These are phyloP conservation scores for Nasturtium officinale DNA, from an alignment of 345 rosid genomes.

Conservation along the genomic window DNA sequence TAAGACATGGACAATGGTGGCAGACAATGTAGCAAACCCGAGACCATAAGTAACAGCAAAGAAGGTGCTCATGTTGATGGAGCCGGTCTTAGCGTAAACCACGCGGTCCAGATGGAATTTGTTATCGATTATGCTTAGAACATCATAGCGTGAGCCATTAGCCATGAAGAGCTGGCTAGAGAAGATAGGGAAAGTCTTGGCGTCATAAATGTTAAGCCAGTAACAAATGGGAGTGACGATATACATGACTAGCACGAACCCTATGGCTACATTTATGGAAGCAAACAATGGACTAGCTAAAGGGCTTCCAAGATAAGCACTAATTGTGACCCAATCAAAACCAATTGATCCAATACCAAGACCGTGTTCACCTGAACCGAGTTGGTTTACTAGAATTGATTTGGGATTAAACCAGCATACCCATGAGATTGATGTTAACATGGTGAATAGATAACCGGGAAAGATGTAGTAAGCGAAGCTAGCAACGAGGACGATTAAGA, in stretches of 20 bases:
- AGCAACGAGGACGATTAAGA: conserved; percentile 55
- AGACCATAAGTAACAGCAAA: conserved; percentile 83
- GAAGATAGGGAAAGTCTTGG: conserved; percentile 75
- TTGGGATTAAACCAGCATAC: conserved; percentile 75
- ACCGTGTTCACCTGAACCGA: conserved; percentile 77
- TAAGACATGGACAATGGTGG: conserved; percentile 71
- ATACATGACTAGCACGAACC: conserved; percentile 68
- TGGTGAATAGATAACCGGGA: conserved; percentile 66
- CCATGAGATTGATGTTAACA: conserved; percentile 71
- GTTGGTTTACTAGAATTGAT: conserved; percentile 67
- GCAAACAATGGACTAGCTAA: conserved; percentile 91
- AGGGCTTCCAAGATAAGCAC: conserved; percentile 78
- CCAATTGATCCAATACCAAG: conserved; percentile 78
- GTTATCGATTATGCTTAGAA: conserved; percentile 54
- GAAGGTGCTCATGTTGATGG: conserved; percentile 66
- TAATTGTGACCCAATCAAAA: conserved; percentile 77
- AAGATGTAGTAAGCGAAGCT: conserved; percentile 75
- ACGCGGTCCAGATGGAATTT: conserved; percentile 61
- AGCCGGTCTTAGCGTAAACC: conserved; percentile 55
- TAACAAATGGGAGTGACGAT: conserved; percentile 67
- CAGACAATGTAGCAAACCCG: conserved; percentile 82
- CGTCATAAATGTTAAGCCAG: conserved; percentile 67
- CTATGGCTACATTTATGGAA: conserved; percentile 70
- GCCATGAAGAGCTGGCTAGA: conserved; percentile 56
- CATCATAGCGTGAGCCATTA: conserved; percentile 62